A percentile compares a stretch with the other conserved stretches of the same genome.
Evolutionary conservation across 2,329 filamentous ascomycete species (phyloP).

Genomic region (Aspergillus niger): DNA sequence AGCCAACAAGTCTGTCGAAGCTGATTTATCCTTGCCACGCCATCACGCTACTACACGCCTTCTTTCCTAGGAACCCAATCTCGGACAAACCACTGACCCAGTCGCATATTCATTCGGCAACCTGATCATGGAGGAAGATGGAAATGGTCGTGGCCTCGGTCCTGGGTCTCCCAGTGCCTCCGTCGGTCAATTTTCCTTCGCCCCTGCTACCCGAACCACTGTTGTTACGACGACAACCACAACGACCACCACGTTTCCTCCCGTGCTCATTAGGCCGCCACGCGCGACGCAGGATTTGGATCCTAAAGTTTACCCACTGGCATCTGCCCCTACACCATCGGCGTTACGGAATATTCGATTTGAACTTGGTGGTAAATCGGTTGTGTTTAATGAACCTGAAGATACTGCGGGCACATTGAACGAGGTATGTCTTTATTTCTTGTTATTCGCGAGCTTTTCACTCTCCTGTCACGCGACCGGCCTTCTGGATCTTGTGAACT

Average conservation of each 20-base stretch:
- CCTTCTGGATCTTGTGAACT: slow-evolving; percentile 7
- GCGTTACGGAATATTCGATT: slow-evolving; percentile 78
- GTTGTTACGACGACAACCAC: slow-evolving; percentile 89
- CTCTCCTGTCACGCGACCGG: not conserved
- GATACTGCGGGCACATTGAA: slow-evolving; percentile 55
- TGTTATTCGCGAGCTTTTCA: not conserved
- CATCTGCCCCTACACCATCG: slow-evolving; percentile 76
- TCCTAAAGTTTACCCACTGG: slow-evolving; percentile 86
- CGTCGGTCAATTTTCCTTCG: slow-evolving; percentile 63
- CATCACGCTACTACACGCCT: slow-evolving; percentile 21
- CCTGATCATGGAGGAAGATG: slow-evolving; percentile 34
- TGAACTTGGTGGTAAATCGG: slow-evolving; percentile 62
- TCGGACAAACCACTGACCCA: slow-evolving; percentile 6
- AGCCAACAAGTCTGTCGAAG: slow-evolving; percentile 11
- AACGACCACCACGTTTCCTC: slow-evolving; percentile 78
- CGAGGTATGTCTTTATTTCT: slow-evolving; percentile 48
- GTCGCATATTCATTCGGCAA: not conserved
- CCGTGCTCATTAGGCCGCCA: slow-evolving; percentile 75
- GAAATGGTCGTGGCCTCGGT: slow-evolving; percentile 21
- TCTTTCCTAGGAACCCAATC: slow-evolving; percentile 11
- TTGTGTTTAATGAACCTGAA: slow-evolving; percentile 65
- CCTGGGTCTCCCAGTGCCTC: slow-evolving; percentile 40
- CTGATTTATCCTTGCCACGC: slow-evolving; percentile 15
- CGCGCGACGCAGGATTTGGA: slow-evolving; percentile 72
- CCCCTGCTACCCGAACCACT: slow-evolving; percentile 65